Base-by-base conservation (phyloP, 1,284 basidiomycete genomes). In the Rhodotorula sp. region DNA sequence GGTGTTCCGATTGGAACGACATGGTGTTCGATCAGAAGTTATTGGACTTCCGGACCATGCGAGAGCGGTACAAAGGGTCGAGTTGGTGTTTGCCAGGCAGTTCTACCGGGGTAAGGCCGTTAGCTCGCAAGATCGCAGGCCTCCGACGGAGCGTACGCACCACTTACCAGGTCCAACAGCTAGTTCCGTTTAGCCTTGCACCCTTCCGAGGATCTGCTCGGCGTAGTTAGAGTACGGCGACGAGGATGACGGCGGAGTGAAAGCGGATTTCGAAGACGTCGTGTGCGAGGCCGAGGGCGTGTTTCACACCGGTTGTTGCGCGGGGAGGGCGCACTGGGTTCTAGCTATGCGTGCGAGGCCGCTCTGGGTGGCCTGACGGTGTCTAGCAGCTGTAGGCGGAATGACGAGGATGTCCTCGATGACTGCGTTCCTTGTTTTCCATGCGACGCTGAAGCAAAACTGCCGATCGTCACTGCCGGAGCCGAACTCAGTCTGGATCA, bases 1-100 rank as follows among this genome's bases (percentile, higher is more conserved):
- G 26, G 15, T 55, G 54, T 55, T 31, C 54, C 54, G 54, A 55
- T 55, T 26, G 26, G 54, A 55, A 55, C 54, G 54, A 55, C 54
- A 55, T 55, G 26, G 28, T 55, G 14, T 31, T 26, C 54, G 54
- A 55, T 55, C n/a, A 55, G 14, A 3, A 7, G 7, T 16, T 55
- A 16, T 15, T 28, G 6, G 26, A 14, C n/a, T 16, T n/a, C 54
- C 28, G 16, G 26, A 26, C 54, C 54, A 55, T 55, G 26, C 54
- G 54, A 28, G 26, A 28, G 54, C 54, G 49, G 49, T 19, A 18
- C 19, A 50, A 18, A 50, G 49, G 49, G 23, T 18, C 49, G 49
- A 18, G 49, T 18, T 10, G 49, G 49, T 23, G 19, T 19, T 50
- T 23, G 49, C 49, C 49, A 21, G 19, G 50, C 50, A n/a, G 50